Evolutionary conservation across 2,329 filamentous ascomycete species (phyloP).

Genomic region (Colletotrichum cuscutae): DNA sequence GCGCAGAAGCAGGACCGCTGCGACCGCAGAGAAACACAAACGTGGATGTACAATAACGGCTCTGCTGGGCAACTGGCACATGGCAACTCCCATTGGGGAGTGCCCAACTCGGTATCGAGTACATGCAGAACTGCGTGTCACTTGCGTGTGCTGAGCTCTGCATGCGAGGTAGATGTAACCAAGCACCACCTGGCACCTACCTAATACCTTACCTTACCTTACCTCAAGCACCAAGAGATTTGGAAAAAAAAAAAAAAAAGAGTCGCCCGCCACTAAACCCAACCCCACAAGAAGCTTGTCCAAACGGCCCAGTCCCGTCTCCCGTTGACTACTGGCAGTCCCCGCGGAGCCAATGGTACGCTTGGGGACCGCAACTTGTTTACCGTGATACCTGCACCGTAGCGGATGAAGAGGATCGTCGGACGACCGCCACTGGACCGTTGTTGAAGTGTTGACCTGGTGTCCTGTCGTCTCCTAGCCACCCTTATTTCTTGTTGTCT

Average conservation of each 20-base stretch:
- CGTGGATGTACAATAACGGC: background rate
- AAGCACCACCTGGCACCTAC: background rate
- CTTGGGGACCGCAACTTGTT: slow-evolving; percentile 4
- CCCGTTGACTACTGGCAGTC: slow-evolving; percentile 28
- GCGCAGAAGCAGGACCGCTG: background rate
- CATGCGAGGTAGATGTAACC: slow-evolving; percentile 20
- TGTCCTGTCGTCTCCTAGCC: slow-evolving; percentile 29
- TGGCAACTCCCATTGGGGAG: background rate
- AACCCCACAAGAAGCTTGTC: slow-evolving; percentile 33
- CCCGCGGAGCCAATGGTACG: slow-evolving; percentile 24
- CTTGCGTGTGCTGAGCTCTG: background rate
- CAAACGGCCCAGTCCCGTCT: slow-evolving; percentile 31
- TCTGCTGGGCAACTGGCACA: background rate
- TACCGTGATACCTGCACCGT: slow-evolving; percentile 21
- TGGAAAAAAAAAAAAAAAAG: background rate
- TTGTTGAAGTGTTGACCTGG: background rate
- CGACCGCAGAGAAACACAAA: background rate
- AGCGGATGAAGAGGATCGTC: slow-evolving; percentile 30
- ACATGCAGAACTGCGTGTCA: slow-evolving; percentile 8
- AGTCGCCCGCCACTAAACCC: background rate
- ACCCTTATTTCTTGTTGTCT: slow-evolving; percentile 24
- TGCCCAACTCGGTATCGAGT: slow-evolving; percentile 6
- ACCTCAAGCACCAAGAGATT: too few species aligned
- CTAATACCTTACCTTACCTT: too few species aligned
- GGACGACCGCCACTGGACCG: slow-evolving; percentile 16